A percentile compares a stretch with the other conserved stretches of the same genome.
phyloP scores from a whole-genome alignment of 1,139 yeast species.

The Candida tetrigidarum region DNA sequence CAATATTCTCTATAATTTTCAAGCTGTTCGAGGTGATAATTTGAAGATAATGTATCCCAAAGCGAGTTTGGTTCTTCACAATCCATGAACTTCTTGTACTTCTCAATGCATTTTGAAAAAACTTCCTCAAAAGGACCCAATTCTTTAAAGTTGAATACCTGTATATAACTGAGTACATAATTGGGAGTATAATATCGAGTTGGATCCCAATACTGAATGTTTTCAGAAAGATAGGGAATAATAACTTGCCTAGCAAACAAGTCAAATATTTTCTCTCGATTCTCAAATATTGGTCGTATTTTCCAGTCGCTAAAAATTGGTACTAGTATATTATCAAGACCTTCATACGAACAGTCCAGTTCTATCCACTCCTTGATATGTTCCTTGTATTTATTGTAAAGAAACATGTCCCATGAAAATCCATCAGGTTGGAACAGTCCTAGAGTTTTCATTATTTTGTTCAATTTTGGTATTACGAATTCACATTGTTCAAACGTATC shows the following conservation, averaged over 20 bases:
- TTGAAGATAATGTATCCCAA: conserved; percentile 18
- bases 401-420: not conserved
- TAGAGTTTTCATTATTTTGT: not conserved
- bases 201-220: not conserved
- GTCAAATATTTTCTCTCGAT: conserved; percentile 13
- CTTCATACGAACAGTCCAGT: not conserved
- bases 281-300: conserved; percentile 7
- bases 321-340: not conserved
- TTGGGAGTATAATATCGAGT: conserved; percentile 4
- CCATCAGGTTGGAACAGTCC: not conserved
- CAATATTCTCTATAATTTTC: conserved; percentile 7
- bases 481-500: not conserved
- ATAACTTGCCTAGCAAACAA: conserved; percentile 22
- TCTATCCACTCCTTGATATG: not conserved
- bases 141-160: conserved; percentile 20
- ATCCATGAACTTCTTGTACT: conserved; percentile 19
- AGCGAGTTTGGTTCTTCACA: conserved; percentile 19
- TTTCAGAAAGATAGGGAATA: conserved; percentile 18
- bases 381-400: not conserved
- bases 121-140: conserved; percentile 18
- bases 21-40: conserved; percentile 10
- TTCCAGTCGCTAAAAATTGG: not conserved
- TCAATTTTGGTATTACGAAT: not conserved
- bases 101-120: conserved; percentile 16
- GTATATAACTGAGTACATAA: conserved; percentile 22